phyloP scores from a whole-genome alignment of 2,329 filamentous ascomycete genomes.

The Juglanconis juglandina region DNA sequence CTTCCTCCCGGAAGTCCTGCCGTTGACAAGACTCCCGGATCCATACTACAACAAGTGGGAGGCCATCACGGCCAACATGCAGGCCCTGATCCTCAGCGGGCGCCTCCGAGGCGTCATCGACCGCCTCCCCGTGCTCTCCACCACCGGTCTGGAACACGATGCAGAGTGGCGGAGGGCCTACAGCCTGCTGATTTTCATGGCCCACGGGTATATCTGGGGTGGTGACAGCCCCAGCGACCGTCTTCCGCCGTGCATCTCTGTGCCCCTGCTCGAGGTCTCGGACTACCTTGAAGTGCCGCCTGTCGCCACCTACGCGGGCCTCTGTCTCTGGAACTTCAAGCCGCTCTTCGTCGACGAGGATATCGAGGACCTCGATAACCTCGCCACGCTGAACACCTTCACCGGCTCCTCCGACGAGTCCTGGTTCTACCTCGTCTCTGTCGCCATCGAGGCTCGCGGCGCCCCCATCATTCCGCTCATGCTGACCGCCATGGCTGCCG shows the following conservation, averaged over 20 bases:
- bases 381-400: constrained; percentile 84
- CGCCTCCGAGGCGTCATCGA: constrained; percentile 78
- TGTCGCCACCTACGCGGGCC: constrained; percentile 87
- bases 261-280: constrained; percentile 77
- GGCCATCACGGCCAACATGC: constrained; percentile 77
- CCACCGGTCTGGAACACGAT: constrained; percentile 74
- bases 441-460: constrained; percentile 90
- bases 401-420: constrained; percentile 95
- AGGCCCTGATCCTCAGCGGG: constrained; percentile 80
- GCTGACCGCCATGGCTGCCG: constrained; percentile 81
- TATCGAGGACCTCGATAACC: constrained; percentile 80
- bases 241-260: constrained; percentile 76
- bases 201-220: constrained; percentile 95
- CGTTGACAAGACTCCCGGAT: constrained; percentile 77
- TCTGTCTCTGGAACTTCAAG: constrained; percentile 96
- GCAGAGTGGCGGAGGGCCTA: constrained; percentile 94
- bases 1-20: constrained; percentile 80
- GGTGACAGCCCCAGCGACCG: constrained; percentile 76
- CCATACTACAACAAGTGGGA: constrained; percentile 97
- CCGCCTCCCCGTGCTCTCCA: constrained; percentile 77
- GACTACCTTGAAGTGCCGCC: constrained; percentile 79
- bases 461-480: constrained; percentile 84
- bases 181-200: constrained; percentile 82
- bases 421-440: constrained; percentile 96
- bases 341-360: constrained; percentile 81